phyloP scores from a whole-genome alignment of 1,284 basidiomycete species.

The Phlebopus sp. region DNA sequence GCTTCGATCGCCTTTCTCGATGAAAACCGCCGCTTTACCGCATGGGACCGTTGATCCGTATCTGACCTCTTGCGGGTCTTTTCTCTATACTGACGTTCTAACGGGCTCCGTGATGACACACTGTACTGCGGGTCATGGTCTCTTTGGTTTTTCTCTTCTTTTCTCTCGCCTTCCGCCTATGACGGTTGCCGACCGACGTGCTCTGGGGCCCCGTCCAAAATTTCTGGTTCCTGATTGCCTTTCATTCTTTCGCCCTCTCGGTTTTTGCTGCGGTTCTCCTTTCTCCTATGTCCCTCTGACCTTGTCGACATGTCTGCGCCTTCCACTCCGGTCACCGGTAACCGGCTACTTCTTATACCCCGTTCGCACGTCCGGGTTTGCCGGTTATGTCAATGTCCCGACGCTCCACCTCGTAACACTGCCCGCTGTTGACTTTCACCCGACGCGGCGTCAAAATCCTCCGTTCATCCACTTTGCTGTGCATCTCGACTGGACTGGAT shows the following conservation, averaged over 20 bases:
- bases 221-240: neutral
- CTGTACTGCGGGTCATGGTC: neutral
- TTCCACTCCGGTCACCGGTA: conserved; percentile 9
- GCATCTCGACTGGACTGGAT: too few relatives aligned
- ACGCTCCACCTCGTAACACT: neutral
- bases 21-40: neutral
- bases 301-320: neutral
- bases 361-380: conserved; percentile 6
- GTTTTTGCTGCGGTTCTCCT: neutral
- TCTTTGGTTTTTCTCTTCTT: neutral
- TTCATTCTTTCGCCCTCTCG: neutral
- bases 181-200: conserved; percentile 6
- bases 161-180: neutral
- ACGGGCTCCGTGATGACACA: neutral
- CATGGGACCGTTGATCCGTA: too few relatives aligned
- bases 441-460: neutral
- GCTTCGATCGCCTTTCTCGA: neutral
- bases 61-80: neutral
- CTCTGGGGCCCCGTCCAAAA: neutral
- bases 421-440: conserved; percentile 1
- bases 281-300: neutral
- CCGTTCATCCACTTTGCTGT: too few relatives aligned
- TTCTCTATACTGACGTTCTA: neutral
- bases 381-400: conserved; percentile 12
- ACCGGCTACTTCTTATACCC: conserved; percentile 9